Percentiles rank a stretch among this genome's conserved stretches.
Evolutionary conservation across 441 rosid genomes (phyloP).

Genomic region (Hypseocharis bilobata): DNA sequence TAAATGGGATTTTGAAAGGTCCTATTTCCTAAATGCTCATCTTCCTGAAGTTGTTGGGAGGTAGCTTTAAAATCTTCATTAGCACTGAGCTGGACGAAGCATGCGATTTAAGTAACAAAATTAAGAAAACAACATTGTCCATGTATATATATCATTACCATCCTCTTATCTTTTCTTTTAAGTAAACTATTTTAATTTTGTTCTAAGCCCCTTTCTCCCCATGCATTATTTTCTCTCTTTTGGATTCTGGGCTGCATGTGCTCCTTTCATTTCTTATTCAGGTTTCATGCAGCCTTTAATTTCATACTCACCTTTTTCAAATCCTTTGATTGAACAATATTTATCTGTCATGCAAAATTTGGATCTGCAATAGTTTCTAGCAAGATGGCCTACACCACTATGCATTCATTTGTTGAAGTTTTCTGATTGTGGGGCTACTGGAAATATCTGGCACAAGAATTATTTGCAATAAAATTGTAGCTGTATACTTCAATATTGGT

Average conservation of each 20-base stretch:
- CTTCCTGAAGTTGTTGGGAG: not conserved
- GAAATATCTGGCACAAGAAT: not conserved
- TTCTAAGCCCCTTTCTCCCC: not conserved
- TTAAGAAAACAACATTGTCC: not conserved
- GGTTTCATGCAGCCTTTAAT: not conserved
- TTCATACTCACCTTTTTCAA: not conserved
- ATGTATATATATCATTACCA: not conserved
- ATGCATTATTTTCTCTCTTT: not conserved
- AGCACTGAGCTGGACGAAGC: not conserved
- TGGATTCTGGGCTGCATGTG: not conserved
- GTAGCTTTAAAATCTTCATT: not conserved
- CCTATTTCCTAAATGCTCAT: too few relatives aligned
- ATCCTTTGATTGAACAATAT: not conserved
- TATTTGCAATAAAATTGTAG: not conserved
- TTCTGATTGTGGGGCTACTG: slow-evolving; percentile 1
- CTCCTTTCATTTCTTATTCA: not conserved
- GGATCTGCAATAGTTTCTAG: not conserved
- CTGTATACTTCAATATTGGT: not conserved
- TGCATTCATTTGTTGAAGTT: not conserved
- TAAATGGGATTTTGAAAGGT: not conserved
- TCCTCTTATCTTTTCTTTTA: not conserved
- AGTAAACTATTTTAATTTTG: not conserved
- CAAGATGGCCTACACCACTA: not conserved
- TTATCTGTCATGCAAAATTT: not conserved
- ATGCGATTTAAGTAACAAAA: not conserved